Evolutionary conservation across 2,329 filamentous ascomycete genomes (phyloP).

Genomic region (Fusarium virguliforme): DNA sequence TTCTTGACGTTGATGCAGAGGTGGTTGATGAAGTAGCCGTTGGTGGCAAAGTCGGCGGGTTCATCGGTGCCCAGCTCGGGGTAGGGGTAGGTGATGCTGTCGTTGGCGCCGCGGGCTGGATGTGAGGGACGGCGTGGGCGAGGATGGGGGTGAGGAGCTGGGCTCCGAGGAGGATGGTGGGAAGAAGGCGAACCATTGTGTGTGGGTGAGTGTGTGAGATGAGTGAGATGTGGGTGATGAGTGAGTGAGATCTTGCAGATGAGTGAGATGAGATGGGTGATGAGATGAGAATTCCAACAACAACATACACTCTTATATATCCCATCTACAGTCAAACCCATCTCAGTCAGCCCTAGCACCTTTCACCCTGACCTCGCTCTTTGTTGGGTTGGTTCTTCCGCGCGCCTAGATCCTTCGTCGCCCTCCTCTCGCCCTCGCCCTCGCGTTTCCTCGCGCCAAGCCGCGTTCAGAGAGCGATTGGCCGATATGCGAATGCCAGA

Average conservation of each 20-base stretch:
- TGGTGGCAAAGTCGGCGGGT: slow-evolving; percentile 51
- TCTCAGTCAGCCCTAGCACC: not conserved
- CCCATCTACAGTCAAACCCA: not conserved
- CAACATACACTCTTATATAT: not conserved
- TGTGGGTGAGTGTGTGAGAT: not conserved
- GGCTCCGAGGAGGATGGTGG: not conserved
- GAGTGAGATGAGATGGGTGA: not conserved
- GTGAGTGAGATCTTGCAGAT: not conserved
- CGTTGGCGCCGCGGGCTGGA: slow-evolving; percentile 4
- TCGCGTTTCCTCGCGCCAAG: slow-evolving; percentile 5
- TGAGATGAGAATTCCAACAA: not conserved
- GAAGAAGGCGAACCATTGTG: slow-evolving; percentile 10
- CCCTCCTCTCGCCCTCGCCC: not conserved
- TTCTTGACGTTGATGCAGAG: slow-evolving; percentile 54
- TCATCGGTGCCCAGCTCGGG: slow-evolving; percentile 41
- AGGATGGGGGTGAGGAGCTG: slow-evolving; percentile 6
- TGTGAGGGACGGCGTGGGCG: slow-evolving; percentile 11
- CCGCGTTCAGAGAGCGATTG: slow-evolving; percentile 10
- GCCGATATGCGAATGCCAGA: not conserved
- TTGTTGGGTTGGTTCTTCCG: not conserved
- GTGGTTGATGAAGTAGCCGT: slow-evolving; percentile 58
- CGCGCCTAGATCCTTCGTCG: not conserved
- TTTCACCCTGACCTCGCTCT: not conserved
- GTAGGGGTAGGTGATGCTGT: slow-evolving; percentile 15
- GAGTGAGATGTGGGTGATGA: not conserved